Evolutionary conservation across 495 filamentous ascomycete genomes (phyloP).

Genomic region (Tuber borchii): DNA sequence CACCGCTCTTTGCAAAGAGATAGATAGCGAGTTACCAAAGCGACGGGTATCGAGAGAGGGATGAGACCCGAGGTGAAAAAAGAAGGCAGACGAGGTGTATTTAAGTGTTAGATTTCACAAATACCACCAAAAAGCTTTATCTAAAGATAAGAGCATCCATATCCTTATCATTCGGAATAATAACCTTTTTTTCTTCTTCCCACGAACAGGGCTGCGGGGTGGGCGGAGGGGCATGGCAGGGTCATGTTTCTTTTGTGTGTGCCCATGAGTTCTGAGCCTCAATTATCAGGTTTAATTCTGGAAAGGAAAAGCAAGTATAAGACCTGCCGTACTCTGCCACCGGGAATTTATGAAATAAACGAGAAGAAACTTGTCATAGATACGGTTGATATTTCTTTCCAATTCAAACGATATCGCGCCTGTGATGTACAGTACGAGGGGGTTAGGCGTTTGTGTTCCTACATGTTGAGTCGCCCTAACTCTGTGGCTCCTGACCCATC

Average conservation of each 20-base stretch:
- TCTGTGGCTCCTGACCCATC: not conserved
- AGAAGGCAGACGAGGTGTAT: not conserved
- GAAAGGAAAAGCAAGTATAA: slow-evolving; percentile 1
- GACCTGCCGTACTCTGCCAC: too few relatives aligned
- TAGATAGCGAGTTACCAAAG: not conserved
- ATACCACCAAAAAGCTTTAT: not conserved
- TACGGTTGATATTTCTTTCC: not conserved
- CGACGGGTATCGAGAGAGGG: not conserved
- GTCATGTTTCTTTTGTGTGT: slow-evolving; percentile 2
- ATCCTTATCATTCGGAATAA: not conserved
- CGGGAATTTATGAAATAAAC: not conserved
- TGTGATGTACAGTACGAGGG: not conserved
- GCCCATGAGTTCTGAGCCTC: not conserved
- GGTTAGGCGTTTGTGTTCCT: not conserved
- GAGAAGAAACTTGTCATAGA: not conserved
- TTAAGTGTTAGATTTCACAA: not conserved
- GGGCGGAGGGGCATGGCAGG: not conserved
- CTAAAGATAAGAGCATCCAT: not conserved
- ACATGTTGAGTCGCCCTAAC: not conserved
- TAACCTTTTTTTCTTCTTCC: not conserved
- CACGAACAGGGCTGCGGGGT: not conserved
- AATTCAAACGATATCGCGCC: not conserved
- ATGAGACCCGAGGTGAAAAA: not conserved
- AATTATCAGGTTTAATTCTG: not conserved
- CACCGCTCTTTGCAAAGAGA: not conserved